Percentiles rank a stretch among this genome's conserved stretches.
These are phyloP conservation scores for Quercus rubra DNA, from an alignment of 306 rosid species.

Conservation along the genomic window DNA sequence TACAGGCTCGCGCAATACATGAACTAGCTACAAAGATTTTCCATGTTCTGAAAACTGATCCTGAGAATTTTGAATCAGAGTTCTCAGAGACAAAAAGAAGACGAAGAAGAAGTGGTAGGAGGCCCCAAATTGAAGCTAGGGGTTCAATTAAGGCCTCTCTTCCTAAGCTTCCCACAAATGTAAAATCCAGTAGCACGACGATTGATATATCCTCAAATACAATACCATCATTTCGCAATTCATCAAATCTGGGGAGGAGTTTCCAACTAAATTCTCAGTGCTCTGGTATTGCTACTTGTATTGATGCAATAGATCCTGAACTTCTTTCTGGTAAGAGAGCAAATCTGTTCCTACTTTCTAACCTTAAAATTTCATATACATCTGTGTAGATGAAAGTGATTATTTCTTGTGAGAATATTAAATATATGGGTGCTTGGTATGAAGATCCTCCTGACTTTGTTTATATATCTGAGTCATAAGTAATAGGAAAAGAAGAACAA, in stretches of 20 bases:
- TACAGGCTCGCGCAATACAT: slow-evolving; percentile 57
- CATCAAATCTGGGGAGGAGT: slow-evolving; percentile 23
- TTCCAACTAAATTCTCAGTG: slow-evolving; percentile 12
- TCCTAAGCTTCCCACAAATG: slow-evolving; percentile 9
- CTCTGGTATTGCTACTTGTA: slow-evolving; percentile 16
- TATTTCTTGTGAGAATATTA: neutral
- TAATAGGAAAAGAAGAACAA: neutral
- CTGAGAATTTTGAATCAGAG: slow-evolving; percentile 51
- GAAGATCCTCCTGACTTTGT: neutral
- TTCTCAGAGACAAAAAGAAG: slow-evolving; percentile 41
- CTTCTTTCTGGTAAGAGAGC: slow-evolving; percentile 30
- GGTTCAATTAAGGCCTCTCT: slow-evolving; percentile 21
- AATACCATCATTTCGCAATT: slow-evolving; percentile 18
- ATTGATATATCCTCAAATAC: slow-evolving; percentile 20
- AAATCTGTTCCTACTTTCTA: neutral
- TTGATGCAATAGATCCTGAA: slow-evolving; percentile 24
- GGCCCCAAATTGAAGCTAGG: slow-evolving; percentile 34
- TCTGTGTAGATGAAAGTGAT: neutral
- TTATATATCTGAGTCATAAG: neutral
- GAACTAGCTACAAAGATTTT: slow-evolving; percentile 54
- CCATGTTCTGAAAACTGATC: slow-evolving; percentile 36
- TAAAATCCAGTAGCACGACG: slow-evolving; percentile 25
- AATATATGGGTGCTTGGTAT: neutral
- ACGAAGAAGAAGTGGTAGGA: slow-evolving; percentile 18
- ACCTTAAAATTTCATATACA: neutral